These are phyloP conservation scores for Begonia masoniana DNA, from an alignment of 306 rosid genomes.

Conservation along the genomic window DNA sequence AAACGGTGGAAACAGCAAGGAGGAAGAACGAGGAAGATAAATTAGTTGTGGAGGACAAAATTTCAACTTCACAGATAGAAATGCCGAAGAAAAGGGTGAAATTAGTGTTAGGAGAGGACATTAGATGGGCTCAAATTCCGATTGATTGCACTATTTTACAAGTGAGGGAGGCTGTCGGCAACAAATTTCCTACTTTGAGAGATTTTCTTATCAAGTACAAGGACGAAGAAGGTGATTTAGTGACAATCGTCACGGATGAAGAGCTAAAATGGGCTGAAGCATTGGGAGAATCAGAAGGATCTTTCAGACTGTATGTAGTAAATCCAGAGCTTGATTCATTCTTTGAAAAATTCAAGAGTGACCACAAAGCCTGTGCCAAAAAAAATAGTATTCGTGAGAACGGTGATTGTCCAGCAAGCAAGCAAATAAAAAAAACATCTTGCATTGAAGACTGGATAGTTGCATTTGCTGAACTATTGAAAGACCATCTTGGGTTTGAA, in stretches of 20 bases:
- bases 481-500: constrained; percentile 70
- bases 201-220: constrained; percentile 74
- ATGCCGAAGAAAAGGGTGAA: constrained; percentile 46
- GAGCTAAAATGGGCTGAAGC: constrained; percentile 77
- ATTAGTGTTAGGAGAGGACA: constrained; percentile 81
- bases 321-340: constrained; percentile 54
- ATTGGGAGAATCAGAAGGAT: constrained; percentile 35
- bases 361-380: constrained; percentile 8
- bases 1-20: constrained; percentile 26
- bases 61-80: constrained; percentile 25
- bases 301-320: constrained; percentile 51
- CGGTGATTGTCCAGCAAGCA: constrained; percentile 24
- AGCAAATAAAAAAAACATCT: constrained; percentile 34
- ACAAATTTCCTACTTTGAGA: constrained; percentile 50
- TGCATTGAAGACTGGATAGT: constrained; percentile 90
- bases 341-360: constrained; percentile 29
- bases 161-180: constrained; percentile 47
- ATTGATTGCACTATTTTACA: constrained; percentile 56
- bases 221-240: constrained; percentile 86
- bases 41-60: constrained; percentile 53
- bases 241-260: constrained; percentile 69
- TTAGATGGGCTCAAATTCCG: constrained; percentile 68
- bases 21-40: constrained; percentile 50
- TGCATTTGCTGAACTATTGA: constrained; percentile 64
- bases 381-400: constrained; percentile 20